Evolutionary conservation across 108 stramenopile genomes (phyloP).

Genomic region (Cyclostephanos tholiformis): DNA sequence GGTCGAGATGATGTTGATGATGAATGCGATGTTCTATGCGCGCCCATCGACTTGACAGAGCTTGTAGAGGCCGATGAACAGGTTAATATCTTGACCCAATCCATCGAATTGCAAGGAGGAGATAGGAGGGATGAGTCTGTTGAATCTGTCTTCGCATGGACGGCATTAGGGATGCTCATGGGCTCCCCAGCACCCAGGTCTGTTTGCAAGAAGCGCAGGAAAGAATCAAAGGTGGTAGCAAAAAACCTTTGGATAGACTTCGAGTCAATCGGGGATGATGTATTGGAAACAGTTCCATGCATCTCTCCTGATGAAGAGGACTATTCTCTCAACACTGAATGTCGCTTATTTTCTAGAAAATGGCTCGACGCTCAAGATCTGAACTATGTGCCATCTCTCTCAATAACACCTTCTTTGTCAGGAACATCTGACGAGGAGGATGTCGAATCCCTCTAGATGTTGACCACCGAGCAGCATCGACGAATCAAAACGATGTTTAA

Average conservation of each 20-base stretch:
- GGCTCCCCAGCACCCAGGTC: conserved; percentile 26
- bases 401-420: conserved; percentile 4
- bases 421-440: conserved; percentile 6
- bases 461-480: too few relatives aligned
- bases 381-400: neutral
- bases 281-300: neutral
- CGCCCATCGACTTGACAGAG: conserved; percentile 9
- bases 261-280: neutral
- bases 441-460: neutral
- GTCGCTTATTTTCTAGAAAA: neutral
- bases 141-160: conserved; percentile 31
- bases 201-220: conserved; percentile 15
- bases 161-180: conserved; percentile 21
- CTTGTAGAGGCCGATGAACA: neutral
- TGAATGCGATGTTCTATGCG: neutral
- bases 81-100: neutral
- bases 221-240: neutral
- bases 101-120: neutral
- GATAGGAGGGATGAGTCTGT: neutral
- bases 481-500: too few relatives aligned
- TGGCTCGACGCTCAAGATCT: neutral
- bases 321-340: neutral
- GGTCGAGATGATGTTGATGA: neutral
- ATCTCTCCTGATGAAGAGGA: conserved; percentile 4
- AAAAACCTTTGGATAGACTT: conserved; percentile 10